Conservation (phyloP, 371 early-diverging fungal species). For the Rhizomucor pusillus region DNA sequence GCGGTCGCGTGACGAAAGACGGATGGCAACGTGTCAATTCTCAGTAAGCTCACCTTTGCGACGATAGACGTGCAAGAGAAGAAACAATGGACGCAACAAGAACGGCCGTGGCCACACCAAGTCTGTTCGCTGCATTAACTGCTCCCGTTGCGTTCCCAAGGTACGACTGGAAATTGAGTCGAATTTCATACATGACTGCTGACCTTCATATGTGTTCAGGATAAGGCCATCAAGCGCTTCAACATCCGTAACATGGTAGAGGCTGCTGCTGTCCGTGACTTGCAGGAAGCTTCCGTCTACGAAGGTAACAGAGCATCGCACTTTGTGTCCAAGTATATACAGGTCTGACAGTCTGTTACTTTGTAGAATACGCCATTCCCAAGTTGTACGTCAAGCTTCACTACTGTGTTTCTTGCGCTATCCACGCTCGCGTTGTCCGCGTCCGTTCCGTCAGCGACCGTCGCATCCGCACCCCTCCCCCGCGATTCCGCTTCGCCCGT, state of each 20-base stretch:
- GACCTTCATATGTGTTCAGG: constrained; percentile 38
- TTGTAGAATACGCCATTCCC: constrained; percentile 87
- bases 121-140: constrained; percentile 97
- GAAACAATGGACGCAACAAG: constrained; percentile 98
- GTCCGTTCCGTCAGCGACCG: constrained; percentile 88
- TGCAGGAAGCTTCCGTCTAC: constrained; percentile 94
- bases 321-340: neutral
- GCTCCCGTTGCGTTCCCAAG: constrained; percentile 95
- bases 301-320: constrained; percentile 42
- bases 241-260: constrained; percentile 97
- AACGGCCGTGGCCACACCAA: constrained; percentile 96
- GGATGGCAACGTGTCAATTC: neutral
- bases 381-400: constrained; percentile 96
- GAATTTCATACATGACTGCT: neutral
- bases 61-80: constrained; percentile 87
- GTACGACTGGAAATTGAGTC: constrained; percentile 15
- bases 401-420: constrained; percentile 98
- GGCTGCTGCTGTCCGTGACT: constrained; percentile 94
- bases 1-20: no score
- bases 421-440: constrained; percentile 95
- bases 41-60: neutral
- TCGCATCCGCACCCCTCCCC: constrained; percentile 91
- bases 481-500: constrained; percentile 76
- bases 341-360: neutral
- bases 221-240: constrained; percentile 99